phyloP scores from a whole-genome alignment of 176 grass and related monocot species.

The Carex pumila region DNA sequence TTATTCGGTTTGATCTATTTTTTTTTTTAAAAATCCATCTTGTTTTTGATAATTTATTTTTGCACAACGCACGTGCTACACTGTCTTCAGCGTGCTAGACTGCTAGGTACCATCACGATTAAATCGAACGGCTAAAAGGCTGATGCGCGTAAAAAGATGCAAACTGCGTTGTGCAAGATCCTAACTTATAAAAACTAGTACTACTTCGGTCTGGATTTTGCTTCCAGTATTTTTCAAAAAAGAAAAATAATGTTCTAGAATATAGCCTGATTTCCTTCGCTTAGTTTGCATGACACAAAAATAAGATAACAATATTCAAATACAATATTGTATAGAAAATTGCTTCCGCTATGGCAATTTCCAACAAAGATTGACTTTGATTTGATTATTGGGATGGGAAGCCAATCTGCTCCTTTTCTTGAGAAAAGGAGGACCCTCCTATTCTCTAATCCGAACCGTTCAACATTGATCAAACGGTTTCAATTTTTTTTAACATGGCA shows the following conservation, averaged over 20 bases:
- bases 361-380: background rate
- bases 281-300: background rate
- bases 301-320: background rate
- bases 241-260: background rate
- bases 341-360: background rate
- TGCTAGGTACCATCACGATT: background rate
- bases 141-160: background rate
- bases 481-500: too few relatives aligned
- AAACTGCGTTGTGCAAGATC: background rate
- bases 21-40: too few relatives aligned
- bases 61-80: background rate
- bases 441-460: too few relatives aligned
- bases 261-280: background rate
- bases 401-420: too few relatives aligned
- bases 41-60: too few relatives aligned
- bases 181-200: background rate
- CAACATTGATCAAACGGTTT: too few relatives aligned
- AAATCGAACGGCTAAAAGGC: background rate
- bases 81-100: background rate
- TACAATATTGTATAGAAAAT: background rate
- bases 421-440: too few relatives aligned
- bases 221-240: background rate
- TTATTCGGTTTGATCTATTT: too few relatives aligned
- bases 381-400: background rate
- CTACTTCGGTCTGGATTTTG: background rate